Base-by-base conservation (phyloP, 1,284 basidiomycete species). In the Rhodotorula sp. region DNA sequence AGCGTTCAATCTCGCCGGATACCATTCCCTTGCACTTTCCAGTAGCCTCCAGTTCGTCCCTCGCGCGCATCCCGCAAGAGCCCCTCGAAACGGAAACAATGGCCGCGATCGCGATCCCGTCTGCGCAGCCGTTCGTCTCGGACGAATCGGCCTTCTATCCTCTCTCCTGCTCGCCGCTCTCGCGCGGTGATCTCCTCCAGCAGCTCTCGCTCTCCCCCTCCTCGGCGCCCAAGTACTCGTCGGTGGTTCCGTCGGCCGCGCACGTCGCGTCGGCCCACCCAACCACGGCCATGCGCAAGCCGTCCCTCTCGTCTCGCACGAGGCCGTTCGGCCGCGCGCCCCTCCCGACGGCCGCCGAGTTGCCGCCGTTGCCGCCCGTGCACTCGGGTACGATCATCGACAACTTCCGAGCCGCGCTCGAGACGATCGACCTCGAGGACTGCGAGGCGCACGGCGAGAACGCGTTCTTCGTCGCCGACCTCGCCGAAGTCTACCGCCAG, bases 381-480 rank as follows among this genome's bases (percentile, higher is more conserved):
- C 72, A 73, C 70, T 66, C 70, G 28, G 77, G 77, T 14, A 59
- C 74, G 18, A 69, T 74, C 64, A 56, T 74, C 59, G 61, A 74
- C 48, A 71, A 76, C 64, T 77, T 78, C 64, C 62, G 64, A 48
- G 52, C 66, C 34, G 74, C 73, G 12, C 70, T 80, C 19, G 48
- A 63, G 26, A 71, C 66, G 43, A 78, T 79, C 69, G 81, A 83
- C 74, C 72, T 83, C 14, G 80, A 83, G 67, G 77, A 76, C 38
- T 83, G 83, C 75, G 82, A 83, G 60, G 82, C 80, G 52, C 87
- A 94, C 78, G 89, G 92, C 19, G 97, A 99, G 82, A 89, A 89
- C 76, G 95, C 97, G 1, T 98, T 98, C 81, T 98, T 97, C 79
- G 93, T 97, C 18, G 94, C 91, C 45, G 95, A 99, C 82, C 87